Base-by-base conservation (phyloP, 495 filamentous ascomycete species). In the Neurospora sp. region DNA sequence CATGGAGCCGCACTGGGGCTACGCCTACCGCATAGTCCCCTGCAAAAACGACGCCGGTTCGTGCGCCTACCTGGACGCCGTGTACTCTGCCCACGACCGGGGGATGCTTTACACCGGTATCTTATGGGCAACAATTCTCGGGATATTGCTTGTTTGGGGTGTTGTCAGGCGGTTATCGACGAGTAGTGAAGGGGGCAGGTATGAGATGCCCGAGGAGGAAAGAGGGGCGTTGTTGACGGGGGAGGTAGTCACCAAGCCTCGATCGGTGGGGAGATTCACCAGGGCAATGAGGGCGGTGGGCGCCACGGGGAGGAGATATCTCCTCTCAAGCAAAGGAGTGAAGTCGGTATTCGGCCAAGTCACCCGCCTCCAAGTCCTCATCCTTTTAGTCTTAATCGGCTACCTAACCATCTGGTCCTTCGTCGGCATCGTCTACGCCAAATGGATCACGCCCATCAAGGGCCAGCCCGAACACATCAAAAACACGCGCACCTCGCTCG, bases 321-420 rank as follows among this genome's bases (percentile, higher is more conserved):
- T 82, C 74, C 27, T 62, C 5, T 35, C 54, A 2, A 62, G 54
- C 20, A 31, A 9, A 6, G 54, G 54, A 35, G 27, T 62, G 54
- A 62, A 35, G 14, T 85, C 38, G 35, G 35, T 35, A 35, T 85
- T 83, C 72, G 81, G 84, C 69, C 75, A 77, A n/a, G 81, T 78
- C 49, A 81, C 83, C 72, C 83, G 84, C 73, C 79, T 85, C 23
- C 83, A 85, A 39, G 75, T 83, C 10, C 37, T 84, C 11, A 76
- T 78, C 37, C 80, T 91, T 6, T 80, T 82, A 6, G 75, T 86
- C 66, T 74, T 92, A 6, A 72, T 78, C 9, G 83, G 75, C 18
- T 91, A 91, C 73, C 82, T 91, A 0, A 80, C 86, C n/a, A 82
- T 91, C 60, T 91, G 88, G 79, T 87, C 86, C 77, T 91, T 92